Base-by-base conservation (phyloP, 2,329 filamentous ascomycete species). In the Pestalotiopsis sp. region DNA sequence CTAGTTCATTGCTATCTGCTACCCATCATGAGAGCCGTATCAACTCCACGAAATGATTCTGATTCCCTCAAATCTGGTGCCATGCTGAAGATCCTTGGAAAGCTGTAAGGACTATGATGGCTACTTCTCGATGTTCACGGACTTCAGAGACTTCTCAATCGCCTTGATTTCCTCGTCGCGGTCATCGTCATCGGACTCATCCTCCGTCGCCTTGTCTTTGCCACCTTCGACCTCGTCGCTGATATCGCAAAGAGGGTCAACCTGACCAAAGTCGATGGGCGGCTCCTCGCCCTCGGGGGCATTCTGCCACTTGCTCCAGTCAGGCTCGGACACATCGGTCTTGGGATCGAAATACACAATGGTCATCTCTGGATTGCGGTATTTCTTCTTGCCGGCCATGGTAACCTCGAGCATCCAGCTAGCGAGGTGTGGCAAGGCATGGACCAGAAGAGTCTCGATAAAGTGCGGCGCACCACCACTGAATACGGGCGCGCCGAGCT, bases 401-500 rank as follows among this genome's bases (percentile, higher is more conserved):
- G 86, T 84, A 13, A 91, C 84, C 48, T 86, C 80, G 62, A 88
- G 80, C 44, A 94, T 81, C 84, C 90, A 94, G 52, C 80, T 77
- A 2, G 93, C 77, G 30, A 92, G 85, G 2, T 81, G 77, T 13
- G 75, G 72, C 70, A 88, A 85, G 0, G 86, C 85, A 11, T 76
- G 77, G 13, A 91, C 81, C 65, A 94, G 84, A 69, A 93, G 85
- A 48, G 83, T 81, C 76, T 97, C 92, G 7, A 81, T 80, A 73
- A 88, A 83, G 40, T 83, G 75, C 1, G 79, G 73, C 69, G 92
- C 88, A 3, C 91, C 91, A 1, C 90, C 86, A n/a, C 91, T 90
- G 78, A 91, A 91, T 69, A 89, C 85, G 4, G 91, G 91, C 70
- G 88, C 91, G 4, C 91, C 91, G 57, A 86, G 81, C 11, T 77